Base-by-base conservation (phyloP, 2,329 filamentous ascomycete species). In the Colletotrichum limetticola region DNA sequence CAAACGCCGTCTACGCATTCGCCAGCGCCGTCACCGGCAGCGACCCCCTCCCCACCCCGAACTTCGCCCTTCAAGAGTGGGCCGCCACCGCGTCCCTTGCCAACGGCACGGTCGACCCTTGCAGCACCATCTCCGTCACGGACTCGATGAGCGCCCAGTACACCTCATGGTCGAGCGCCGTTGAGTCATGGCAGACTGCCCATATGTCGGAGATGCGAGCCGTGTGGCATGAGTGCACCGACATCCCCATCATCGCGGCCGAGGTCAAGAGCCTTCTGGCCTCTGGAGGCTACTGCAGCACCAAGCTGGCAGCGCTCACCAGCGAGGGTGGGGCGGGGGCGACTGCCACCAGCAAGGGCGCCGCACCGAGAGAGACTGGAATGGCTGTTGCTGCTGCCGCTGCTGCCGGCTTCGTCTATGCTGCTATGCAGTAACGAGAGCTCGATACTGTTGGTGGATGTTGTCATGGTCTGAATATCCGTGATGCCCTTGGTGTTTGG, bases 201-300 rank as follows among this genome's bases (percentile, higher is more conserved):
- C 60, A 63, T n/a, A 63, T 35, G 46, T 63, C 60, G 12, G 60
- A 62, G 42, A 52, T 62, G 28, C 46, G 28, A 12, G 42, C 49
- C 4, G 9, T 52, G 11, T 62, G 60, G 60, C 60, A 63, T 26
- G 42, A 63, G 60, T 63, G 46, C n/a, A 63, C 60, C 42, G 60
- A 63, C 4, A 53, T 63, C n/a, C 60, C 60, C 28, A 12, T 28
- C 42, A 22, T 63, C 28, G 52, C 60, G 26, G 60, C 60, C 26
- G 60, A 53, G n/a, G 60, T 63, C 42, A 52, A 63, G 42, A 52
- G 42, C 28, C 3, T 63, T 6, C 42, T 63, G 4, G 42, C 22
- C 9, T 24, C 60, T 16, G 42, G 60, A 19, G 22, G 28, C 11
- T 16, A 9, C 8, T 63, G 60, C 42, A 63, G 19, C 28, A 53